Base-by-base conservation (phyloP, 169 alveolate species). In the Plasmodium reichenowi region DNA sequence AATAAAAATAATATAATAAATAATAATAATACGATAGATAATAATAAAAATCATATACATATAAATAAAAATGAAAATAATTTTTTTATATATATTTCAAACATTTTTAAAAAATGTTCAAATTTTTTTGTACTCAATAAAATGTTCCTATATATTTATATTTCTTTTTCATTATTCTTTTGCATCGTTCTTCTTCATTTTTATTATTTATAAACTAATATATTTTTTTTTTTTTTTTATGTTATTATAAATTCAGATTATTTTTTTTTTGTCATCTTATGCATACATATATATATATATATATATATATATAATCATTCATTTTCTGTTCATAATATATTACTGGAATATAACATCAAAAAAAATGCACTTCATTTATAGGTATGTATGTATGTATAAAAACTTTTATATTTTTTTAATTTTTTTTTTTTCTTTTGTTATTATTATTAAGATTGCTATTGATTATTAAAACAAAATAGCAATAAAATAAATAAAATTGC, bases 151-250 rank as follows among this genome's bases (percentile, higher is more conserved):
- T 78, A 29, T 59, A 72, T 78, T 59, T 59, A 64, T 52, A 71
- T 78, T 64, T 66, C 70, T 59, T 78, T 78, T 78, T 50, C 66
- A 64, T 24, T 76, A 29, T 78, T 78, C 15, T 66, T 64, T 38
- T 38, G 47, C 47, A 38, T 38, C 47, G 47, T 38, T 38, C 47
- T 38, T 38, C 47, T 38, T 38, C 47, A 38, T 38, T 38, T 38
- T 38, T 38, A 38, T 38, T 38, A 38, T 5, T 38, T 38, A 38
- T 38, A 38, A 38, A 66, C 50, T 78, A 78, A 22, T 45, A 43
- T 63, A 17, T 54, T 29, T 26, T 12, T 64, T 76, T 47, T 47
- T 78, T 78, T 62, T 38, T 20, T 78, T 70, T 60, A 60, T 62
- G 63, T 52, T 60, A 54, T 54, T 64, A 58, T 59, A 78, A 64